Evolutionary conservation across 2,329 filamentous ascomycete species (phyloP), one percentile per base, ranked within the genome.

Genomic region (Calonectria crousiana): DNA sequence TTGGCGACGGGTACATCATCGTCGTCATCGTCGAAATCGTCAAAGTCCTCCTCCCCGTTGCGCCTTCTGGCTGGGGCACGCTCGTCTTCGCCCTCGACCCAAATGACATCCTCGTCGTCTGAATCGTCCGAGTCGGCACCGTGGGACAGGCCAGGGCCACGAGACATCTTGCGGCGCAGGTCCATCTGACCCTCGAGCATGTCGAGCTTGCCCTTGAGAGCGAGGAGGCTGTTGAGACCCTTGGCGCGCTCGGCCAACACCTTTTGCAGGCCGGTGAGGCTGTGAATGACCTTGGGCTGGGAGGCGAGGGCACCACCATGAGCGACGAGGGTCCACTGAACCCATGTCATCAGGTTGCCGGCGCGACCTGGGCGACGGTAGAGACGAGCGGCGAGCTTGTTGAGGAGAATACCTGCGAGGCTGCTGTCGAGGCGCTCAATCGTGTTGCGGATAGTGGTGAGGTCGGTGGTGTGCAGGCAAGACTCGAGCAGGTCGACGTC

Each of bases 191-290:
- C 93, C 81, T 97, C 94, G 64, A 98, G 89, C 91, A 99, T 95
- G 82, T 98, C 96, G 38, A 99, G 89, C 85, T 98, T 98, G 30
- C 97, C 97, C 87, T 98, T 98, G 74, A 99, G 90, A 26, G 96
- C 91, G 44, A 99, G 88, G 58, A 99, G 88, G 77, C 94, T 95
- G 75, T 94, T 92, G 30, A 98, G 89, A 20, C 95, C 95, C 76
- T 93, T 93, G 41, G 95, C 93, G 52, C 97, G 92, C 86, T 98
- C 95, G 76, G 95, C 93, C 74, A 98, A 91, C 23, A 98, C 96
- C 82, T 94, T 93, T 84, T 96, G 95, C 69, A 99, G 89, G 51
- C 94, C 93, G 62, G 91, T 89, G 74, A 99, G 90, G 82, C 93
- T 93, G 81, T 93, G 92, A 78, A 97, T 90, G 47, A 98, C 89